Percentiles rank a stretch among this genome's conserved stretches.
phyloP scores from a whole-genome alignment of 129 eudicot species.

The Artemisia argyi region DNA sequence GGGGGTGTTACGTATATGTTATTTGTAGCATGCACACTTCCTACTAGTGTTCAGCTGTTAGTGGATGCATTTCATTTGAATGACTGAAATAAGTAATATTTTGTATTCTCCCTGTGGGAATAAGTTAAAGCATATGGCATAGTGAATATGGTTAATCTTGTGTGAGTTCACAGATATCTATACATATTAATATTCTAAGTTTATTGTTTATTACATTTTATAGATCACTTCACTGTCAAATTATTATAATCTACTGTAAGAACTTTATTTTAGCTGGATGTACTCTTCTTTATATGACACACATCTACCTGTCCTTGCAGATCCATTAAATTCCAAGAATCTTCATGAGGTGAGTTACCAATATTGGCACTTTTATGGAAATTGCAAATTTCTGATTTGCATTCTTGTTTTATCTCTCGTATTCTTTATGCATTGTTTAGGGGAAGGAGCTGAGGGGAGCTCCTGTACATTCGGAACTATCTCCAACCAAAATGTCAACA shows the following conservation, averaged over 20 bases:
- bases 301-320: conserved; percentile 39
- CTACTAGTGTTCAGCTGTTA: no score
- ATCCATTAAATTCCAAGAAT: conserved; percentile 41
- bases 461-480: conserved; percentile 48
- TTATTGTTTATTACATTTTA: not conserved
- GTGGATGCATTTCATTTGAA: no score
- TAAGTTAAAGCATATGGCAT: no score
- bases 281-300: no score
- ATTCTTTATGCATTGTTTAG: conserved; percentile 33
- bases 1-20: no score
- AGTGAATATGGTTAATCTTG: no score
- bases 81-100: no score
- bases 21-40: no score
- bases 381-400: not conserved
- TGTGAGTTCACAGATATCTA: no score
- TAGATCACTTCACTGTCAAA: not conserved
- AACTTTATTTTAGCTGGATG: not conserved
- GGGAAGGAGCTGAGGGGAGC: conserved; percentile 56
- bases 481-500: conserved; percentile 67
- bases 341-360: conserved; percentile 42
- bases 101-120: no score
- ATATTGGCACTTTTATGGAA: not conserved
- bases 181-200: not conserved
- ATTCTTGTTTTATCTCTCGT: not conserved
- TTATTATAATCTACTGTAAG: conserved; percentile 5